These are phyloP conservation scores for Penicillium paxilli DNA, from an alignment of 495 filamentous ascomycete genomes.

Conservation along the genomic window DNA sequence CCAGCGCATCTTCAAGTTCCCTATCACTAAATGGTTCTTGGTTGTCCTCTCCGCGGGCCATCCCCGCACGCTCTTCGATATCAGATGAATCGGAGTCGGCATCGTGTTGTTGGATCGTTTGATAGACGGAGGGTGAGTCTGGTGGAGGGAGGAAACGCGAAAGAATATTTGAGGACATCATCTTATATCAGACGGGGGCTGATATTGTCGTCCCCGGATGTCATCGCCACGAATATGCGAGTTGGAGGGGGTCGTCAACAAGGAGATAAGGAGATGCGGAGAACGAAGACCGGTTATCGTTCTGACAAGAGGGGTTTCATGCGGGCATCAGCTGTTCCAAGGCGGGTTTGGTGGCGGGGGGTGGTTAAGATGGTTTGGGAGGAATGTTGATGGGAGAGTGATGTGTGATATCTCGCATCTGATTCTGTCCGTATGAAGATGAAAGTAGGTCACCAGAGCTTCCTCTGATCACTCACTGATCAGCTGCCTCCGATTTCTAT, in stretches of 20 bases:
- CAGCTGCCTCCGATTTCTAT: too few relatives aligned
- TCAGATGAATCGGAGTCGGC: constrained; percentile 59
- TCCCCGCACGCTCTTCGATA: constrained; percentile 65
- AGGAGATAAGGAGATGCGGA: constrained; percentile 7
- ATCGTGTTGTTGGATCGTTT: constrained; percentile 64
- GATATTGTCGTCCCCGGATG: background rate
- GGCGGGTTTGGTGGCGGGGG: background rate
- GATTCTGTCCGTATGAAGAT: constrained; percentile 17
- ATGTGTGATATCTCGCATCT: constrained; percentile 14
- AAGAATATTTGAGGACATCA: constrained; percentile 78
- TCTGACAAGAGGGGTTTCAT: background rate
- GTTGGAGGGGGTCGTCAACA: background rate
- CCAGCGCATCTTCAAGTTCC: constrained; percentile 67
- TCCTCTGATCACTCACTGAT: background rate
- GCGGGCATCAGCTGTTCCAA: background rate
- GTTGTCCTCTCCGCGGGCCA: constrained; percentile 66
- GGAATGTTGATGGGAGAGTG: background rate
- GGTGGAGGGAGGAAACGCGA: constrained; percentile 69
- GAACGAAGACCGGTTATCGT: background rate
- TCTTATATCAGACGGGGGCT: constrained; percentile 26
- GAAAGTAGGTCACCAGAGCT: constrained; percentile 7
- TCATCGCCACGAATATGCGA: constrained; percentile 5
- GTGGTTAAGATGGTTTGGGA: background rate
- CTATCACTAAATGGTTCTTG: constrained; percentile 66
- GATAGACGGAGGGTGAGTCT: constrained; percentile 68